phyloP scores from a whole-genome alignment of 78 protist species.

The Pigoraptor vietnamica region DNA sequence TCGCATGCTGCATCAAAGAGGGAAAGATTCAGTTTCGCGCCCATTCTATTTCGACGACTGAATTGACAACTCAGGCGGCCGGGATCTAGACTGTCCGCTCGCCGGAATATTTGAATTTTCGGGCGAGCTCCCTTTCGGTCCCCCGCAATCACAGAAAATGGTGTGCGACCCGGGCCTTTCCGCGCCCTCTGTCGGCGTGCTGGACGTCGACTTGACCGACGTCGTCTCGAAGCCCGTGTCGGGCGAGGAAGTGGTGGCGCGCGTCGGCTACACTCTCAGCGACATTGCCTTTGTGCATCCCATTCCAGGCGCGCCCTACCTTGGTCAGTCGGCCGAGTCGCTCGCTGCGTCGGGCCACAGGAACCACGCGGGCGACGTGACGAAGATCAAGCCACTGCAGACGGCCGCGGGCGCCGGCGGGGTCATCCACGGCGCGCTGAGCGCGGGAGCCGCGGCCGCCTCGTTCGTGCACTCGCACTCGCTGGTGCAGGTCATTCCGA shows the following conservation, averaged over 20 bases:
- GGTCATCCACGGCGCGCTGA: conserved; percentile 13
- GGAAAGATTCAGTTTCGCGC: no score
- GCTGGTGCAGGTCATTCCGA: neutral
- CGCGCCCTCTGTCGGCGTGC: no score
- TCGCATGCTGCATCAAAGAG: no score
- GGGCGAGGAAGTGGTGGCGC: neutral
- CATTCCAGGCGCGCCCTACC: neutral
- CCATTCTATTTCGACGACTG: no score
- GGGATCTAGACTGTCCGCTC: no score
- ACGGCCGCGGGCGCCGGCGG: conserved; percentile 11
- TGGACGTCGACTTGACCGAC: no score
- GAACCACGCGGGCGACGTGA: neutral
- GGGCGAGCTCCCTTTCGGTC: no score
- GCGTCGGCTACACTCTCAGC: neutral
- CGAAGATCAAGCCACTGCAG: neutral
- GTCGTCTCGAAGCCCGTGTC: no score
- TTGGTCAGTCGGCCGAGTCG: neutral
- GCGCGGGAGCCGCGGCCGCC: neutral
- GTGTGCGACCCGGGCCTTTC: neutral
- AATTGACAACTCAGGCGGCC: no score
- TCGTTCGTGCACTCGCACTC: conserved; percentile 9
- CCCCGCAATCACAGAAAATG: no score
- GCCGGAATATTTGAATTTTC: no score
- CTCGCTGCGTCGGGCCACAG: neutral
- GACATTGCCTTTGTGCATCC: conserved; percentile 30